Evolutionary conservation across 441 rosid genomes (phyloP), one percentile per base, ranked within the genome.

Genomic region (Erodium trifolium): DNA sequence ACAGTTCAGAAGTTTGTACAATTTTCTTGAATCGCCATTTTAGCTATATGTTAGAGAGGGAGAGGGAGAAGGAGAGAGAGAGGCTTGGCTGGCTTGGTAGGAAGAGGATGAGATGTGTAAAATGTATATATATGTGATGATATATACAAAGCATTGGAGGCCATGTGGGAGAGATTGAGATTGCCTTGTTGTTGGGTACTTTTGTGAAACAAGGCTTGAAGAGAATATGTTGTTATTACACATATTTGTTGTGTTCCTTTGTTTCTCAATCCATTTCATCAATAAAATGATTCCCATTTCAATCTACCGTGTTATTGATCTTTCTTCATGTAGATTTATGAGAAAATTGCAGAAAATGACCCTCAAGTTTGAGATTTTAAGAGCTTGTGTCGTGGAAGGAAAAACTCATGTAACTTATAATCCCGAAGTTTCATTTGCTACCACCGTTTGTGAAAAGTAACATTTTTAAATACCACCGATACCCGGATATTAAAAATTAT

Each of bases 131-230:
- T 77, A 0, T 43, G 88, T 81, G 80, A 80, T 81, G 80, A 81
- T 86, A 81, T 81, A 82, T 82, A 81, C 82, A 76, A 76, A 80
- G 57, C 74, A 77, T 77, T 73, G 77, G 84, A 75, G 75, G 81
- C 78, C 78, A 69, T 65, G 55, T 8, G 49, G 12, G 49, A 11
- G 49, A 8, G 49, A 34, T 34, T 34, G 37, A 34, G 37, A 34
- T 34, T 34, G 35, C 35, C 35, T 31, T 31, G 35, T 31, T 31
- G 35, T 31, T 31, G 35, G 35, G 2, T 31, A 31, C 35, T 31
- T 31, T 31, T 31, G 35, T 31, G 35, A 31, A 41, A 9, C 10
- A 7, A 41, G 47, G 47, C 47, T 41, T 31, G 37, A 11, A 4
- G 5, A 7, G 57, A 51, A 51, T 51, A 51, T 51, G 57, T 51